Conservation (phyloP, 805 yeast species). For the Metschnikowia noctiluminum region DNA sequence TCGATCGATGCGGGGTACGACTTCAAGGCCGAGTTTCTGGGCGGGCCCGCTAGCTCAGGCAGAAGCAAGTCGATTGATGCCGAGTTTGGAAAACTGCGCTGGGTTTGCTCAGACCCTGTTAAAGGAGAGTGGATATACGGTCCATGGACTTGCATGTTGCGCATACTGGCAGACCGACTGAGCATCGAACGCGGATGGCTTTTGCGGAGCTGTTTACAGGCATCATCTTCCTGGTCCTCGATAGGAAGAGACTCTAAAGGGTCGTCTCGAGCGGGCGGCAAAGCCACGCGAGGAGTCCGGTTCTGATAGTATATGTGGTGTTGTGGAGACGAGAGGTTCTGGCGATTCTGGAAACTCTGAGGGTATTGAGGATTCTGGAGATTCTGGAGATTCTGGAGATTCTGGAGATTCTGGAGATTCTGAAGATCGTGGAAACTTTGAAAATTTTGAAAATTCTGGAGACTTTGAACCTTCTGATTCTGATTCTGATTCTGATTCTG, state of each 20-base stretch:
- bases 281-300: no score
- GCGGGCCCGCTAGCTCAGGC: conserved; percentile 15
- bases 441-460: no score
- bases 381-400: neutral
- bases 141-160: conserved; percentile 4
- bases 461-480: neutral
- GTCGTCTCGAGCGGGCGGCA: neutral
- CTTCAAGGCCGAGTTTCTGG: conserved; percentile 17
- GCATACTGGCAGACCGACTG: conserved; percentile 11
- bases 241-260: conserved; percentile 27
- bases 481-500: neutral
- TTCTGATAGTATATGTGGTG: no score
- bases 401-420: neutral
- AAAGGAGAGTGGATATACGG: conserved; percentile 1
- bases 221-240: conserved; percentile 43
- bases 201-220: conserved; percentile 34
- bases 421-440: no score
- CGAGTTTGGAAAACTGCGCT: neutral
- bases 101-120: conserved; percentile 1
- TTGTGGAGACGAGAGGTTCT: no score
- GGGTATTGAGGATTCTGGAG: neutral
- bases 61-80: conserved; percentile 17
- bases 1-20: conserved; percentile 53
- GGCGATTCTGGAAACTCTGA: neutral
- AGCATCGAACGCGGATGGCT: conserved; percentile 8